phyloP scores from a whole-genome alignment of 306 rosid genomes.

The Malus asiatica region DNA sequence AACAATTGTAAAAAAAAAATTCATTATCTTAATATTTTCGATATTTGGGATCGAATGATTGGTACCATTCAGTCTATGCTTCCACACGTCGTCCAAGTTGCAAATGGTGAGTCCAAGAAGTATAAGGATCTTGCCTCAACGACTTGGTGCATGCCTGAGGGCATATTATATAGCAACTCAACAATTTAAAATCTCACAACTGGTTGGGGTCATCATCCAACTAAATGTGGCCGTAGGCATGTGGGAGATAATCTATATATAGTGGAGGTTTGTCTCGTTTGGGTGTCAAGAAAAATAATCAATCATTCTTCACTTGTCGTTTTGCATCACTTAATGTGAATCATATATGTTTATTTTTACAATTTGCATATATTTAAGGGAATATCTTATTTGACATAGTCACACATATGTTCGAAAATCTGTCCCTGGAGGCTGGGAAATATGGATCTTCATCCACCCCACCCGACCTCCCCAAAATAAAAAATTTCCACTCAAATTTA shows the following conservation, averaged over 20 bases:
- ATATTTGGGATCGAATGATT: neutral
- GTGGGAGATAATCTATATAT: neutral
- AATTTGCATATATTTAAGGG: neutral
- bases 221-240: neutral
- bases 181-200: neutral
- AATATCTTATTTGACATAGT: neutral
- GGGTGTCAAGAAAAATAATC: neutral
- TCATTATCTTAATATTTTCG: neutral
- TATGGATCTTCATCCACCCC: neutral
- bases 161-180: neutral
- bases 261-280: neutral
- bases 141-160: neutral
- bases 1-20: neutral
- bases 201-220: neutral
- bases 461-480: neutral
- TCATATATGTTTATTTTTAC: neutral
- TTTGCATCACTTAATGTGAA: neutral
- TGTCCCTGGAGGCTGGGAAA: neutral
- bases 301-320: neutral
- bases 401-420: neutral
- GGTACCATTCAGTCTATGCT: neutral
- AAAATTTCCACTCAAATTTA: neutral
- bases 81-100: neutral
- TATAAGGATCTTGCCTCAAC: too few species aligned
- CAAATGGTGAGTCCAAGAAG: neutral